Evolutionary conservation across 306 rosid species (phyloP), one percentile per base, ranked within the genome.

Genomic region (Dalbergia cochinchinensis): DNA sequence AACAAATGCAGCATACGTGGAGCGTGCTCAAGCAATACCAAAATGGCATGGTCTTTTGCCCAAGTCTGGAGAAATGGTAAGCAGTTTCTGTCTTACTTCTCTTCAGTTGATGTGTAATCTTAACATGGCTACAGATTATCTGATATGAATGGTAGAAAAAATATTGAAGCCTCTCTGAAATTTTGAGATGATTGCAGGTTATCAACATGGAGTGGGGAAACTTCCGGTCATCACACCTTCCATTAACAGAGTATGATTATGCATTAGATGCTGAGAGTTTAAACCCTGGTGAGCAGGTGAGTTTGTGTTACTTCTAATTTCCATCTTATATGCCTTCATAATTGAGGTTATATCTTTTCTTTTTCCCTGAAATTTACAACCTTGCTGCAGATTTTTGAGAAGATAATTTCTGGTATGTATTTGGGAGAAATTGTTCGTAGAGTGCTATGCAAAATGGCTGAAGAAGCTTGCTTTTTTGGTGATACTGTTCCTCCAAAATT

Each of bases 181-280:
- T 14, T 71, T 18, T 66, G 75, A 64, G 64, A 83, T 63, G 71
- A 55, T 42, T 80, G 59, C 68, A 94, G 98, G 98, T 86, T 68
- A 92, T 94, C 78, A 94, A 94, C 88, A 92, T 94, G 98, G 98
- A 94, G 82, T 94, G 98, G 98, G 98, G 98, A 80, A 94, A 88
- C 83, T 94, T 94, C 63, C 83, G 89, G 61, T 92, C 98, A 16
- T 85, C 96, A 66, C 96, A 94, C 83, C 93, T 94, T 86, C 97
- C 98, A 18, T 65, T 88, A 47, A 90, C 98, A 26, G 97, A 94
- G 66, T 92, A 89, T 76, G 98, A 94, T 88, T 82, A 65, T 42
- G 88, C 85, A 60, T 83, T 94, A 78, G 98, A 94, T 80, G 70
- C 58, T 65, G 97, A 92, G 86, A 94, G 96, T 88, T 92, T 94